Conservation (phyloP, 495 filamentous ascomycete genomes). For the Aspergillus asperescens region DNA sequence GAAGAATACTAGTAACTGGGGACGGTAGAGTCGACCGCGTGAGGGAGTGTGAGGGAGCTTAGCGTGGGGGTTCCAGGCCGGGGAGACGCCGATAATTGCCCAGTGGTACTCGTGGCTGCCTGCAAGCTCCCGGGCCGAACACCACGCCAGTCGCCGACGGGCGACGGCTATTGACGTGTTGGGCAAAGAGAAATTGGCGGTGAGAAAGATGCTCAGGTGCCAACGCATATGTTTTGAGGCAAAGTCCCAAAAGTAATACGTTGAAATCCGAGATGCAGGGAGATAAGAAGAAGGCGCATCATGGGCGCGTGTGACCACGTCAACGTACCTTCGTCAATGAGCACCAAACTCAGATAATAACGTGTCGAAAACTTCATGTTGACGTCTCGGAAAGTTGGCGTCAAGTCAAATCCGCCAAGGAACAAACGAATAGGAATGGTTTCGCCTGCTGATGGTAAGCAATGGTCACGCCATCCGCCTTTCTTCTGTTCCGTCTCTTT, state of each 20-base stretch:
- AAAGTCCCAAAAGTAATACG: neutral
- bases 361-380: conserved; percentile 99
- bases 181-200: conserved; percentile 9
- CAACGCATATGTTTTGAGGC: conserved; percentile 10
- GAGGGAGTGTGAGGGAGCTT: conserved; percentile 18
- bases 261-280: neutral
- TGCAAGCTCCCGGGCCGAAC: conserved; percentile 20
- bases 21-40: conserved; percentile 26
- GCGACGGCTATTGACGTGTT: conserved; percentile 36
- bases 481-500: neutral
- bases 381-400: conserved; percentile 97
- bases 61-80: conserved; percentile 36
- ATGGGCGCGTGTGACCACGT: neutral
- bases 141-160: conserved; percentile 25
- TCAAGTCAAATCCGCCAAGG: conserved; percentile 95
- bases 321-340: conserved; percentile 85
- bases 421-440: conserved; percentile 98
- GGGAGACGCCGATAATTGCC: conserved; percentile 8
- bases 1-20: conserved; percentile 14
- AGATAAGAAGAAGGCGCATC: conserved; percentile 5
- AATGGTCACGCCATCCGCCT: neutral
- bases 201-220: conserved; percentile 8
- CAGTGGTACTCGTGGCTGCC: too few species aligned
- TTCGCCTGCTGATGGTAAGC: conserved; percentile 57
- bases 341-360: conserved; percentile 93